Percentiles rank a stretch among this genome's conserved stretches.
These are phyloP conservation scores for Beauveria sp. DNA, from an alignment of 2,329 filamentous ascomycete genomes.

Conservation along the genomic window DNA sequence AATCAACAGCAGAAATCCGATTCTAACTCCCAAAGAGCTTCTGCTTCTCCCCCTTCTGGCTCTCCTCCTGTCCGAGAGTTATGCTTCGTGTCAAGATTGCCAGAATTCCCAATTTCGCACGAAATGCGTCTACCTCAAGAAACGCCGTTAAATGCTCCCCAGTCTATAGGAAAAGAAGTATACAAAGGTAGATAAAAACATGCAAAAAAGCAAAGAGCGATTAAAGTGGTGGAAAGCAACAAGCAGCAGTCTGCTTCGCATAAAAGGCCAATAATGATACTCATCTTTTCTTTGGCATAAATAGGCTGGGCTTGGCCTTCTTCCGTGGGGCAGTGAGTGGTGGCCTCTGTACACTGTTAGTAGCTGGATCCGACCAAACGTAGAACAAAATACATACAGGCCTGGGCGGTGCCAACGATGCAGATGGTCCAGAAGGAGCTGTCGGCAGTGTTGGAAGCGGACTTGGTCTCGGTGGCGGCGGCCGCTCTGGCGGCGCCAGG, in stretches of 20 bases:
- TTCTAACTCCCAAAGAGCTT: not conserved
- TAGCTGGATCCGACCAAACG: not conserved
- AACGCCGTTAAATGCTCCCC: not conserved
- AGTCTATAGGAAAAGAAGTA: not conserved
- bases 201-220: not conserved
- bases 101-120: not conserved
- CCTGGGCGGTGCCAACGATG: constrained; percentile 12
- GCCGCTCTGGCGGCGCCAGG: constrained; percentile 37
- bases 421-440: constrained; percentile 17
- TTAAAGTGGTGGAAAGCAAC: not conserved
- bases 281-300: constrained; percentile 33
- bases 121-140: not conserved
- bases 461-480: constrained; percentile 22
- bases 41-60: not conserved
- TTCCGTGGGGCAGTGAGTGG: constrained; percentile 26
- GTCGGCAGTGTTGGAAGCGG: constrained; percentile 6
- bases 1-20: not conserved
- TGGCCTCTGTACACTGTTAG: constrained; percentile 16
- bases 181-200: not conserved
- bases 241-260: not conserved
- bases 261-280: not conserved
- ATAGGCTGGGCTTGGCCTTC: constrained; percentile 35
- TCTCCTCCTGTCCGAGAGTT: no score
- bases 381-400: constrained; percentile 11
- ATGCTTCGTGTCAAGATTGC: not conserved